These are phyloP conservation scores for Lipomyces anomalus DNA, from an alignment of 805 yeast species.

Conservation along the genomic window DNA sequence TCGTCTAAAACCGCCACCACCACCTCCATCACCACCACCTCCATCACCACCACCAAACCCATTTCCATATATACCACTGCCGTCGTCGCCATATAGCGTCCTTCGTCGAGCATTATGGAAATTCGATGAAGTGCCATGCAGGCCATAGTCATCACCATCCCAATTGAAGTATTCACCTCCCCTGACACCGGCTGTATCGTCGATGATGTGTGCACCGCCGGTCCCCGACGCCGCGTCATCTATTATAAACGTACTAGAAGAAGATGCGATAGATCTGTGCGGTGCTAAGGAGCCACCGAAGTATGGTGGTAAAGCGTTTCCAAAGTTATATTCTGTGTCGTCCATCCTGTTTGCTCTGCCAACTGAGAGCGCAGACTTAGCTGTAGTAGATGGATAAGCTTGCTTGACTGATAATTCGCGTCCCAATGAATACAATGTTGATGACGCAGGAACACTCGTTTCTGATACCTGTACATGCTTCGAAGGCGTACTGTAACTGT, in stretches of 20 bases:
- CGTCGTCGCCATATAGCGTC: neutral
- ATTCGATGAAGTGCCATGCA: neutral
- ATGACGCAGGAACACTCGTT: too few relatives aligned
- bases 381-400: too few relatives aligned
- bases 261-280: constrained; percentile 1
- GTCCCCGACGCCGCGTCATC: constrained; percentile 16
- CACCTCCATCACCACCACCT: neutral
- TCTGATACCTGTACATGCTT: too few relatives aligned
- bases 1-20: neutral
- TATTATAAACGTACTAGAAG: constrained; percentile 19
- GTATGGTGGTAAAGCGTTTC: neutral
- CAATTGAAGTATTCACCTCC: neutral
- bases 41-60: neutral
- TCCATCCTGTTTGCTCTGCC: too few relatives aligned
- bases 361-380: too few relatives aligned
- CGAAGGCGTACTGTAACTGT: too few relatives aligned
- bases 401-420: too few relatives aligned
- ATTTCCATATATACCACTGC: neutral
- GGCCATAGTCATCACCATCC: neutral
- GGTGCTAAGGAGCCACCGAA: neutral
- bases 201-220: constrained; percentile 19
- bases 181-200: constrained; percentile 8
- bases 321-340: neutral
- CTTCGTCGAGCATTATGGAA: neutral
- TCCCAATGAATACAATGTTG: too few relatives aligned